Evolutionary conservation across 2,329 filamentous ascomycete genomes (phyloP).

Genomic region (Thermomyces lanuginosus): DNA sequence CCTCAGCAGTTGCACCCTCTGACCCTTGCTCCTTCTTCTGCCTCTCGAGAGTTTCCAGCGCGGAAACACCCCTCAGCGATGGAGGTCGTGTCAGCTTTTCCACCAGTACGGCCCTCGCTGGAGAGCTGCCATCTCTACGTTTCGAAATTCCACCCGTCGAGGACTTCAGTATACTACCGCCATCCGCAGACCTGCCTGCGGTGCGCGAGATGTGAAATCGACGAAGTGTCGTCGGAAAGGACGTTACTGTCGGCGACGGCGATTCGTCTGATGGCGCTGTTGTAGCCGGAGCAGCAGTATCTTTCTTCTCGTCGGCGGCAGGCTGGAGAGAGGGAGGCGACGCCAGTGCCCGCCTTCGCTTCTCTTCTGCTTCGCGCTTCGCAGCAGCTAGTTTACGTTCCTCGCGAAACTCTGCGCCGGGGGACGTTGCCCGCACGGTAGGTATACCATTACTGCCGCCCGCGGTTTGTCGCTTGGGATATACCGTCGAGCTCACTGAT

Average conservation of each 20-base stretch:
- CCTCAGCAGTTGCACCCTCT: conserved; percentile 2
- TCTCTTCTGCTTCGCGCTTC: conserved; percentile 17
- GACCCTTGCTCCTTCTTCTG: conserved; percentile 2
- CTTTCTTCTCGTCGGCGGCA: conserved; percentile 3
- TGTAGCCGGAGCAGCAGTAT: conserved; percentile 10
- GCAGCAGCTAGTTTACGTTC: conserved; percentile 14
- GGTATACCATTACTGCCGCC: conserved; percentile 17
- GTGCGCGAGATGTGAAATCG: conserved; percentile 25
- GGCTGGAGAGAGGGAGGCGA: conserved; percentile 9
- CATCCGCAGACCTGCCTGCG: conserved; percentile 13
- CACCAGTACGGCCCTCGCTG: conserved; percentile 22
- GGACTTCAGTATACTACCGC: no score
- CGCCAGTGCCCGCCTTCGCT: conserved; percentile 13
- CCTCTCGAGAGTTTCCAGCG: conserved; percentile 12
- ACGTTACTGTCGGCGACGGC: not conserved
- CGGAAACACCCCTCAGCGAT: conserved; percentile 19
- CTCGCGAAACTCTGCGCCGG: conserved; percentile 26
- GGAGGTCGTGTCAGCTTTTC: conserved; percentile 21
- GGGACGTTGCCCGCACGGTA: conserved; percentile 25
- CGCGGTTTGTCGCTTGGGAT: conserved; percentile 5
- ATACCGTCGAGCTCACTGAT: conserved; percentile 19
- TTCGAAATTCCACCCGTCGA: conserved; percentile 16
- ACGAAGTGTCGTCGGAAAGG: conserved; percentile 17
- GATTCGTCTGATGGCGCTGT: not conserved
- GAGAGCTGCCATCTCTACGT: conserved; percentile 16